Base-by-base conservation (phyloP, 495 filamentous ascomycete genomes). In the Aspergillus indologenus region DNA sequence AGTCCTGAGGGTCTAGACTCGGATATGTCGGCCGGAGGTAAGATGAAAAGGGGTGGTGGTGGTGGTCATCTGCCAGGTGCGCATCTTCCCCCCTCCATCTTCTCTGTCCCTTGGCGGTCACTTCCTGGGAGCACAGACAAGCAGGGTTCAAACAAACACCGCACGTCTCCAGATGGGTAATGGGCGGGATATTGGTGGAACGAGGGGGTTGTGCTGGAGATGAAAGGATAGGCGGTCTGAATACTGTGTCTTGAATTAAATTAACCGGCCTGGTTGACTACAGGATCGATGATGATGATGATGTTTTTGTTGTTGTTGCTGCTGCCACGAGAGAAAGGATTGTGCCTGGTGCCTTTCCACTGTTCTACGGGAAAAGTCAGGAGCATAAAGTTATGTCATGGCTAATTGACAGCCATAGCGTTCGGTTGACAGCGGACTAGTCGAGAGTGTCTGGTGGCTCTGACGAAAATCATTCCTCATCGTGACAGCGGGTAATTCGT, bases 1-100 rank as follows among this genome's bases (percentile, higher is more conserved):
- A 7, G n/a, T 51, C 3, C 22, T 40, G 31, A 42, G 7, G 50
- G 57, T 53, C 24, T 53, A 48, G 57, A 58, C 45, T 57, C 46
- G 48, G 48, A 14, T 31, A 17, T 29, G 15, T 29, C 48, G 48
- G 48, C 23, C 24, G 29, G n/a, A n/a, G 48, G 48, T 29, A 7
- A 18, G 12, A 31, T 31, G 48, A 51, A 31, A 31, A 18, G 23
- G 2, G 34, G 34, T 7, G 5, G 34, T 40, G 34, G 34, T 40
- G 34, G 34, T 40, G 48, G 48, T 51, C 48, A 51, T 29, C 23
- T 51, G 48, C 48, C 34, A 40, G 12, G 5, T 15, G 12, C 34
- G n/a, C 34, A 50, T 23, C 47, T 20, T 23, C 18, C 17, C 20
- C 47, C 22, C 21, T 24, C 9, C 26, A 3, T 29, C 26, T 29